These are phyloP conservation scores for Aspergillus taichungensis DNA, from an alignment of 495 filamentous ascomycete genomes.

Conservation along the genomic window DNA sequence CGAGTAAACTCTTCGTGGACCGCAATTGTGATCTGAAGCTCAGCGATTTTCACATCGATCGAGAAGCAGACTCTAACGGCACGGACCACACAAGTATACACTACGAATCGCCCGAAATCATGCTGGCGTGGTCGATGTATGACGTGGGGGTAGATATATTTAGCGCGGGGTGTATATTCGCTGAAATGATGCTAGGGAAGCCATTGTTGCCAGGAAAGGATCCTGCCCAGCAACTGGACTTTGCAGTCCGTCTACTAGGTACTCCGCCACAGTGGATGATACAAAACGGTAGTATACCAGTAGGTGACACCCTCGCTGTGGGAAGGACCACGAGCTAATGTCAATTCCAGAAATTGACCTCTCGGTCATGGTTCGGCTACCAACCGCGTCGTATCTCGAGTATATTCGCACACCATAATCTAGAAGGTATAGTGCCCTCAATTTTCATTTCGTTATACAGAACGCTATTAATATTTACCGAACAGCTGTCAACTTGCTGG, in stretches of 20 bases:
- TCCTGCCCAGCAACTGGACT: constrained; percentile 89
- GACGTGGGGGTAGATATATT: constrained; percentile 93
- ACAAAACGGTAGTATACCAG: constrained; percentile 3
- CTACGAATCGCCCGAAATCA: constrained; percentile 88
- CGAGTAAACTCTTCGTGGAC: constrained; percentile 88
- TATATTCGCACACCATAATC: not conserved
- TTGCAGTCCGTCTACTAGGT: constrained; percentile 85
- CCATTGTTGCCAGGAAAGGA: constrained; percentile 89
- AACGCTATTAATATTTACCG: not conserved
- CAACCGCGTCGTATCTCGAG: not conserved
- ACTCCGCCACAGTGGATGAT: constrained; percentile 61
- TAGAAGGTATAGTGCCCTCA: constrained; percentile 4
- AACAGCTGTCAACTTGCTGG: constrained; percentile 74
- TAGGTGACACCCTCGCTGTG: constrained; percentile 1
- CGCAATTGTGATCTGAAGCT: constrained; percentile 96
- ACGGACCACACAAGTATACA: constrained; percentile 89
- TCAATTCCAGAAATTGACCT: too few relatives aligned
- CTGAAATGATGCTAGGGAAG: constrained; percentile 92
- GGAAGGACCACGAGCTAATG: not conserved
- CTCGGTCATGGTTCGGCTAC: too few relatives aligned
- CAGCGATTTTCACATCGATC: constrained; percentile 86
- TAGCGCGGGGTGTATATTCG: constrained; percentile 92
- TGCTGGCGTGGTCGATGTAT: constrained; percentile 97
- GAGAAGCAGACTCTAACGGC: constrained; percentile 92
- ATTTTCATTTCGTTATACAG: not conserved